phyloP scores from a whole-genome alignment of 345 rosid genomes.

The Cardiospermum halicacabum region DNA sequence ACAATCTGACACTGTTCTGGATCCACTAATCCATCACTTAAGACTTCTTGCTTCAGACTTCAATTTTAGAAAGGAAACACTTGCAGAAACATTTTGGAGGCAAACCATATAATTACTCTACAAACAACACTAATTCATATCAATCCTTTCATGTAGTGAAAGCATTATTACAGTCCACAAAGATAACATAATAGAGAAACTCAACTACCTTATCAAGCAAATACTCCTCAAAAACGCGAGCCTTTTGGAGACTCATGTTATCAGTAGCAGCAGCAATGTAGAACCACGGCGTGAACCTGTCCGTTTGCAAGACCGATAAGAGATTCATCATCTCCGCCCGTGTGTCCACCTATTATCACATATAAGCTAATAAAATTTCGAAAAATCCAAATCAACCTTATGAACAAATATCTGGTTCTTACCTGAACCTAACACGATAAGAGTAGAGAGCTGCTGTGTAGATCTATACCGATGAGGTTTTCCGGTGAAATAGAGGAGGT shows the following conservation, averaged over 20 bases:
- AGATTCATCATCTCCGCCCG: conserved; percentile 94
- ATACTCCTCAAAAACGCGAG: conserved; percentile 63
- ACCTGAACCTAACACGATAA: conserved; percentile 67
- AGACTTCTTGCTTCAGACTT: neutral
- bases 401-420: conserved; percentile 4
- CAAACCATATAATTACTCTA: too few relatives aligned
- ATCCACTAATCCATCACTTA: neutral
- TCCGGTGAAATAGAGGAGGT: conserved; percentile 36
- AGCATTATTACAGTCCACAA: neutral
- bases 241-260: conserved; percentile 90
- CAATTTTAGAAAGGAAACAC: neutral
- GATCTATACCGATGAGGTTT: conserved; percentile 35
- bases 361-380: neutral
- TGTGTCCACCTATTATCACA: conserved; percentile 63
- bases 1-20: neutral
- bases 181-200: neutral
- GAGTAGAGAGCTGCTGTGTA: conserved; percentile 37
- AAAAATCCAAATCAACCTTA: neutral
- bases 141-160: too few relatives aligned
- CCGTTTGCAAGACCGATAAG: conserved; percentile 54
- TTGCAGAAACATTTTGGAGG: too few relatives aligned
- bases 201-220: conserved; percentile 35
- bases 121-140: too few relatives aligned
- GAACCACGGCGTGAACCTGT: conserved; percentile 61
- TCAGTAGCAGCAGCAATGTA: conserved; percentile 92